phyloP scores from a whole-genome alignment of 1,284 basidiomycete species.

The Somion occarium region DNA sequence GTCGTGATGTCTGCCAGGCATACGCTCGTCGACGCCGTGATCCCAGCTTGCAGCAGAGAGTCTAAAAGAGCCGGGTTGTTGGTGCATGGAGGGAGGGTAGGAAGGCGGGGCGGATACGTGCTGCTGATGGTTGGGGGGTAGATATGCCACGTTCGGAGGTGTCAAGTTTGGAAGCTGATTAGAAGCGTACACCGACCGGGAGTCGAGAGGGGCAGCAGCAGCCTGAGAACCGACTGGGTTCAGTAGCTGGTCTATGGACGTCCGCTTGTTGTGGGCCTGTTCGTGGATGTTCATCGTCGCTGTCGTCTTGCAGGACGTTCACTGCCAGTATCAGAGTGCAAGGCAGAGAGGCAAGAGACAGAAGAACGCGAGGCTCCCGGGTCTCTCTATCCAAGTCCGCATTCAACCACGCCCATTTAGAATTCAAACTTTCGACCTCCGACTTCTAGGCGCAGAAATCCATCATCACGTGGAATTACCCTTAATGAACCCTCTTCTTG shows the following conservation, averaged over 20 bases:
- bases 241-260: conserved; percentile 48
- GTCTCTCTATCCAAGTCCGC: not conserved
- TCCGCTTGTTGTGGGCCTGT: conserved; percentile 38
- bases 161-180: conserved; percentile 38
- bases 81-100: conserved; percentile 24
- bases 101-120: conserved; percentile 15
- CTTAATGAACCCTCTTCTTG: not conserved
- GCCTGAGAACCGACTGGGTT: conserved; percentile 33
- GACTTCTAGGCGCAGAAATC: not conserved
- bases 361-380: conserved; percentile 1
- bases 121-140: conserved; percentile 24
- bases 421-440: conserved; percentile 1
- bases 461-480: not conserved
- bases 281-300: conserved; percentile 44
- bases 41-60: conserved; percentile 43
- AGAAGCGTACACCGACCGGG: conserved; percentile 22
- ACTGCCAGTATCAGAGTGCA: not conserved
- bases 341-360: not conserved
- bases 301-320: conserved; percentile 9
- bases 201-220: conserved; percentile 26
- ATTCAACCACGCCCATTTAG: not conserved
- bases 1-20: conserved; percentile 15
- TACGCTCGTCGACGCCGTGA: conserved; percentile 16
- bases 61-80: conserved; percentile 31
- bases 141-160: conserved; percentile 18